Evolutionary conservation across 441 rosid species (phyloP).

Genomic region (Gossypium gossypioides): DNA sequence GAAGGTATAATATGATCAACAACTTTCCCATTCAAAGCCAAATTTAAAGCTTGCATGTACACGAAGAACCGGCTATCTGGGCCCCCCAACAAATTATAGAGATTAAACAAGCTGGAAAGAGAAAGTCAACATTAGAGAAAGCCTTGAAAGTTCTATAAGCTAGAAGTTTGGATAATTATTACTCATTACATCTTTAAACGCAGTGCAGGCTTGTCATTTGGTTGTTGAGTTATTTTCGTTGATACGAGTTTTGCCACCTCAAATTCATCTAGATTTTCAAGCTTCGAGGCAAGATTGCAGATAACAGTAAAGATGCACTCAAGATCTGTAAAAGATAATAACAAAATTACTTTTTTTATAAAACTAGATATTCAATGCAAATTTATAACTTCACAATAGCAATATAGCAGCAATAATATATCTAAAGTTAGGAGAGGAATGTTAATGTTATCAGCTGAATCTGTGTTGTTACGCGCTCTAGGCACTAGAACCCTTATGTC

Average conservation of each 20-base stretch:
- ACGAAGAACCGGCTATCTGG: slow-evolving; percentile 66
- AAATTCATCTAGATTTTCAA: slow-evolving; percentile 43
- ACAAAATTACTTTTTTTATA: neutral
- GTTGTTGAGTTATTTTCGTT: slow-evolving; percentile 67
- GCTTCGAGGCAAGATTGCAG: slow-evolving; percentile 73
- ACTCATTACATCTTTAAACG: slow-evolving; percentile 77
- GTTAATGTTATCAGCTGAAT: neutral
- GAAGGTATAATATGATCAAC: slow-evolving; percentile 62
- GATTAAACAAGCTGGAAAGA: slow-evolving; percentile 78
- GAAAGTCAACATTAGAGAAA: slow-evolving; percentile 14
- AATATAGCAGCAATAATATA: neutral
- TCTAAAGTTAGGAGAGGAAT: neutral
- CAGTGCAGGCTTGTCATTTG: slow-evolving; percentile 74
- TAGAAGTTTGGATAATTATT: neutral
- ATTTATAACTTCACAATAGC: neutral
- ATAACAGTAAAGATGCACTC: slow-evolving; percentile 92
- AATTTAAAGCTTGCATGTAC: slow-evolving; percentile 65
- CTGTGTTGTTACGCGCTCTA: neutral
- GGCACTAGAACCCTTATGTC: neutral
- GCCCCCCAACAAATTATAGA: slow-evolving; percentile 72
- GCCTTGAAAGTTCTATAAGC: neutral
- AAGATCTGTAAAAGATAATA: slow-evolving; percentile 43
- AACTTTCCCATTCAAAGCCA: slow-evolving; percentile 76
- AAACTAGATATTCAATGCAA: neutral
- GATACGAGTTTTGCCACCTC: slow-evolving; percentile 72